These are phyloP conservation scores for Botrytis deweyae DNA, from an alignment of 2,329 filamentous ascomycete species.

Conservation along the genomic window DNA sequence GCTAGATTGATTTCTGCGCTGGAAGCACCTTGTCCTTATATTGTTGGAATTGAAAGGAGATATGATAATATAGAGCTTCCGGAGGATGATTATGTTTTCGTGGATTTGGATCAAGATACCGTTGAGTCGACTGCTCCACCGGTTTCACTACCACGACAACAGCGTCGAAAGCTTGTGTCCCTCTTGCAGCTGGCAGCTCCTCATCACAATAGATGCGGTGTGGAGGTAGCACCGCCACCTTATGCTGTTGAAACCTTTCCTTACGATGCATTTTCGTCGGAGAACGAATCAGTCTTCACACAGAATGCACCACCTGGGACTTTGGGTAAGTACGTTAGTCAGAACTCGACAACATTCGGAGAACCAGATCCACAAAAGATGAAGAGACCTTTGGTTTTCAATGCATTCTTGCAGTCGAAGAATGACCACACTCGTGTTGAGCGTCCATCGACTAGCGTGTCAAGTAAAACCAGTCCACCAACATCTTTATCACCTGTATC, in stretches of 20 bases:
- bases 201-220: conserved; percentile 82
- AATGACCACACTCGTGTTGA: conserved; percentile 66
- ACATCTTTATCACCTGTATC: conserved; percentile 74
- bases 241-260: conserved; percentile 94
- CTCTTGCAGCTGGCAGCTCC: conserved; percentile 87
- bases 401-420: conserved; percentile 80
- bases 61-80: conserved; percentile 86
- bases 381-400: conserved; percentile 72
- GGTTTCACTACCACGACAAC: conserved; percentile 78
- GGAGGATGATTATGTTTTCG: conserved; percentile 91
- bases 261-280: conserved; percentile 83
- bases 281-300: conserved; percentile 78
- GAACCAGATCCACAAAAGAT: conserved; percentile 50
- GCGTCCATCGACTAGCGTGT: conserved; percentile 73
- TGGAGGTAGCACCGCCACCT: conserved; percentile 82
- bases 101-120: conserved; percentile 87
- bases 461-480: conserved; percentile 60
- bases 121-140: conserved; percentile 82
- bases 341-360: conserved; percentile 87
- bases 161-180: conserved; percentile 84
- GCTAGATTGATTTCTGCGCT: conserved; percentile 84
- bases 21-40: conserved; percentile 94
- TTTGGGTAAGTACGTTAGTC: conserved; percentile 80
- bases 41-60: conserved; percentile 89
- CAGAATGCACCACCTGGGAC: conserved; percentile 67